Evolutionary conservation across 208 protist species (phyloP).

Genomic region (Leishmania aethiopica): DNA sequence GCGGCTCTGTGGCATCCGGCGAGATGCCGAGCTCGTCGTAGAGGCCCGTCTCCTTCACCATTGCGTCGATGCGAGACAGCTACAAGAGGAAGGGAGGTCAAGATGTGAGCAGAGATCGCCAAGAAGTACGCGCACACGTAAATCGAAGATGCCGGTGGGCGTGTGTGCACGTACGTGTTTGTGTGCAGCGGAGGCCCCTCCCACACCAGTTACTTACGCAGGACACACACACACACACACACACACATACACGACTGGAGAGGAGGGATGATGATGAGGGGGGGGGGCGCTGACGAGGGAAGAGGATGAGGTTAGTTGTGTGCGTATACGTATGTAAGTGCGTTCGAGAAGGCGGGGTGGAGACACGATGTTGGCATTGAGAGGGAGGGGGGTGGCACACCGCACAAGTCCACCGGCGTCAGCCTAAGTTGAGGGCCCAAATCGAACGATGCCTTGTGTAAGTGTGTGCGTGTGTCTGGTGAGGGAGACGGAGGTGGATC

Average conservation of each 20-base stretch:
- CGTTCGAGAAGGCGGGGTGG: background rate
- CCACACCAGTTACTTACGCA: background rate
- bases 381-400: background rate
- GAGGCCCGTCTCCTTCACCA: conserved; percentile 81
- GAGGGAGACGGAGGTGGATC: background rate
- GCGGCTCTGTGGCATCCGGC: conserved; percentile 60
- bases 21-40: conserved; percentile 84
- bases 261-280: background rate
- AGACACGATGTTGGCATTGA: background rate
- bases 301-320: background rate
- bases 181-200: background rate
- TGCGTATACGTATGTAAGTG: background rate
- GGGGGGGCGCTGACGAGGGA: background rate
- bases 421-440: background rate
- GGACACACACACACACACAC: background rate
- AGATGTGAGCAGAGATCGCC: background rate
- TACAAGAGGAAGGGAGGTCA: background rate
- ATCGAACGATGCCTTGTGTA: background rate
- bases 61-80: conserved; percentile 10
- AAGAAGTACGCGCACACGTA: background rate
- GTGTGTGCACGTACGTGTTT: no score
- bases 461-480: background rate
- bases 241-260: background rate
- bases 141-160: no score
- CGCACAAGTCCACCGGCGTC: background rate